phyloP scores from a whole-genome alignment of 805 yeast genomes.

The Wickerhamiella occidentalis region DNA sequence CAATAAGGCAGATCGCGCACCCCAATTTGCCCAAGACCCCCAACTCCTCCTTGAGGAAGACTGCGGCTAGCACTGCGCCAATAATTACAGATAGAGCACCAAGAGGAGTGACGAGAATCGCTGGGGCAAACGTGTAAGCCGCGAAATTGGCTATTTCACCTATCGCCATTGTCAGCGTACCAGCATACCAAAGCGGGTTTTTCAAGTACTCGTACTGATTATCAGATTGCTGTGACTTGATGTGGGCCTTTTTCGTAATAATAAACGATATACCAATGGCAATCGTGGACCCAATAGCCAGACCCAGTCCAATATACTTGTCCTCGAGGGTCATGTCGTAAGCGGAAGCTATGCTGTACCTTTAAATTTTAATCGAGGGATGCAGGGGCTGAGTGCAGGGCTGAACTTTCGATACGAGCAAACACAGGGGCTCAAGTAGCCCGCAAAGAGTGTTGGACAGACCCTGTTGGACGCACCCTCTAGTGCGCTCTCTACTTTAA shows the following conservation, averaged over 20 bases:
- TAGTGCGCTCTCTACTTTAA: too few species aligned
- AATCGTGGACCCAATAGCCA: slow-evolving; percentile 75
- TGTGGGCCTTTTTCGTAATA: slow-evolving; percentile 75
- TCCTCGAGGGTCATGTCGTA: slow-evolving; percentile 39
- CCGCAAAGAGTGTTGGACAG: too few species aligned
- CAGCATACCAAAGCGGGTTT: slow-evolving; percentile 92
- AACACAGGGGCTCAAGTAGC: too few species aligned
- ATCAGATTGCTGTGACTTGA: slow-evolving; percentile 58
- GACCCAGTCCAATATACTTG: slow-evolving; percentile 76
- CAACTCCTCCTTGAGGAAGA: slow-evolving; percentile 72
- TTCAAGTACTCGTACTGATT: slow-evolving; percentile 59
- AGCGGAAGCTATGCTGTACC: not conserved
- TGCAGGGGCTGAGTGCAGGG: too few species aligned
- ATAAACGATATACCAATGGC: slow-evolving; percentile 88
- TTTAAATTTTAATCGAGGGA: too few species aligned
- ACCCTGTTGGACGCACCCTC: too few species aligned
- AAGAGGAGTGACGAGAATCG: slow-evolving; percentile 79
- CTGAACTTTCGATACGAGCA: too few species aligned
- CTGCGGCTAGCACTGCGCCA: slow-evolving; percentile 81
- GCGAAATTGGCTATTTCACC: slow-evolving; percentile 91
- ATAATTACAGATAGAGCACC: slow-evolving; percentile 85
- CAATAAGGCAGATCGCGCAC: slow-evolving; percentile 79
- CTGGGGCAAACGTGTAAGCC: slow-evolving; percentile 91
- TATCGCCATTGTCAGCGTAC: slow-evolving; percentile 75
- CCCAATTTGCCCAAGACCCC: slow-evolving; percentile 87